phyloP scores from a whole-genome alignment of 441 rosid genomes.

The Gossypium lobatum region DNA sequence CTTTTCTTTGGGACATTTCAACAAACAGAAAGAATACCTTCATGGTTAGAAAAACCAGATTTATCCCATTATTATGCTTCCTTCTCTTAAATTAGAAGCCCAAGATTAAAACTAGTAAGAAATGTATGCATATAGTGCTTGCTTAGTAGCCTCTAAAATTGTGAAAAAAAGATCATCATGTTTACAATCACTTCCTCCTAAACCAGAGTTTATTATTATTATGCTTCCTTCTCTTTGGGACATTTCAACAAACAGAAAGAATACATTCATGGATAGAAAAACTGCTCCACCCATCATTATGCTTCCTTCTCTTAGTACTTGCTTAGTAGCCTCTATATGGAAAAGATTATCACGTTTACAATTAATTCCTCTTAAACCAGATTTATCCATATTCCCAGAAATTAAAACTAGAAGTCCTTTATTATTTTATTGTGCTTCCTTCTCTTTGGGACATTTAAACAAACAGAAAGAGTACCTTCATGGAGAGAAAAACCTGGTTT shows the following conservation, averaged over 20 bases:
- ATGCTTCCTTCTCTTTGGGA: background rate
- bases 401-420: background rate
- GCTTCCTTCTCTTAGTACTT: background rate
- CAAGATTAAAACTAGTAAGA: background rate
- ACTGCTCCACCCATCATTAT: conserved; percentile 14
- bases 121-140: too few relatives aligned
- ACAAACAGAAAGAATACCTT: conserved; percentile 39
- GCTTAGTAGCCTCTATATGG: background rate
- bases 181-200: background rate
- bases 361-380: background rate
- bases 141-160: background rate
- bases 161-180: background rate
- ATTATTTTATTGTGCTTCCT: background rate
- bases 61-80: conserved; percentile 9
- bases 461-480: conserved; percentile 48
- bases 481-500: conserved; percentile 76
- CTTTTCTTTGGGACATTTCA: background rate
- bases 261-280: conserved; percentile 78
- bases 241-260: conserved; percentile 9
- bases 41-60: conserved; percentile 78
- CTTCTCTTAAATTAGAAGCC: background rate
- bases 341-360: background rate
- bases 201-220: background rate
- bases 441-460: background rate
- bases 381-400: background rate